Base-by-base conservation (phyloP, 1,139 yeast genomes). In the Geotrichum australiense region DNA sequence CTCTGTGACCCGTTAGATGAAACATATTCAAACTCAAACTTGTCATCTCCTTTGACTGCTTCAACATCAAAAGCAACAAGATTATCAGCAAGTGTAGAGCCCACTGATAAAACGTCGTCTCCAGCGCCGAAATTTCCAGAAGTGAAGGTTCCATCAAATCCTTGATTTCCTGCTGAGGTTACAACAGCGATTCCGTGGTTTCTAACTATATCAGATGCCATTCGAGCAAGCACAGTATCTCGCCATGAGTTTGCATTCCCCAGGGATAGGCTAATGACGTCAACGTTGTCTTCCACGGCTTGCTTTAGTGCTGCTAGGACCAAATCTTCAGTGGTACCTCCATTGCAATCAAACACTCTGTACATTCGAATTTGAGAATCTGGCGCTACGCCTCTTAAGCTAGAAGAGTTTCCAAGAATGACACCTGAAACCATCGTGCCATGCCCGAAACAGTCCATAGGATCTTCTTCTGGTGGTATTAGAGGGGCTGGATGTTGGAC, bases 381-480 rank as follows among this genome's bases (percentile, higher is more conserved):
- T n/a, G 55, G 55, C 12, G 55, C 52, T 16, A 51, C 55, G 36
- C 55, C 55, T n/a, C 19, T 25, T 16, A 42, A 18, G 6, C 31
- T 21, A 14, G 39, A 32, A 11, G 36, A 39, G 20, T 38, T 43
- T 15, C 49, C 55, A 22, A 45, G 47, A 37, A 52, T 48, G 12
- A 52, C 41, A n/a, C 53, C 47, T n/a, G 55, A 42, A 23, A 49
- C 52, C 35, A 48, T 45, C 3, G 55, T 39, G 15, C 55, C 55
- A 37, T 52, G 55, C 19, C 55, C 55, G 6, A 36, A 36, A 40
- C 55, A 52, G 39, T 52, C 55, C 38, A 39, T 41, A 20, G 51
- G 47, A 29, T 50, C 49, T 21, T 14, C 10, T 6, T 20, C 21
- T 6, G 19, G 8, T 15, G 21, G 6, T 15, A 29, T 18, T 15